A percentile compares a stretch with the other conserved stretches of the same genome.
phyloP scores from a whole-genome alignment of 352 stramenopile species.

The Globisporangium nunn region DNA sequence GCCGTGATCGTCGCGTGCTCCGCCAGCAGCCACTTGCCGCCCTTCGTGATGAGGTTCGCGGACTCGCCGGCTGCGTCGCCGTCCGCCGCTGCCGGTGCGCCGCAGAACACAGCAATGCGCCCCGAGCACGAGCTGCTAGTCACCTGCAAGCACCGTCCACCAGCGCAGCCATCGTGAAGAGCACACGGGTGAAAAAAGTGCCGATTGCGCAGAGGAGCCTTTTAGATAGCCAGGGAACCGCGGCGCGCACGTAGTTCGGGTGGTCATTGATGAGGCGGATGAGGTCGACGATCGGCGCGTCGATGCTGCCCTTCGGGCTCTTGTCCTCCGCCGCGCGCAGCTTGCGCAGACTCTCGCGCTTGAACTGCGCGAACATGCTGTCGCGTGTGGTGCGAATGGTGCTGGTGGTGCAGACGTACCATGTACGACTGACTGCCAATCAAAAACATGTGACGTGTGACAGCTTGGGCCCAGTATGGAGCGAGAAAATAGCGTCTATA shows the following conservation, averaged over 20 bases:
- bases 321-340: slow-evolving; percentile 81
- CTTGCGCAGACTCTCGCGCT: slow-evolving; percentile 83
- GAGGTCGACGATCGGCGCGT: slow-evolving; percentile 85
- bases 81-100: slow-evolving; percentile 22
- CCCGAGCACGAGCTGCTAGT: slow-evolving; percentile 90
- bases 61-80: slow-evolving; percentile 4
- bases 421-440: background rate
- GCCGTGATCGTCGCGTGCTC: slow-evolving; percentile 71
- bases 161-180: background rate
- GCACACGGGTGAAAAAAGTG: background rate
- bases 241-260: slow-evolving; percentile 63
- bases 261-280: slow-evolving; percentile 84
- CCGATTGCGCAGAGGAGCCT: too few relatives aligned
- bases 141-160: slow-evolving; percentile 28
- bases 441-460: background rate
- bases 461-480: background rate
- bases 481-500: background rate
- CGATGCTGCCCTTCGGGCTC: slow-evolving; percentile 88
- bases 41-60: slow-evolving; percentile 78
- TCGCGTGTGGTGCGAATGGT: background rate
- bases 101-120: slow-evolving; percentile 84
- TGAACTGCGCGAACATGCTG: slow-evolving; percentile 78
- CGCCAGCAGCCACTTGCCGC: slow-evolving; percentile 83
- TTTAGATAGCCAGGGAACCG: too few relatives aligned
- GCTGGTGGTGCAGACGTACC: too few relatives aligned